Evolutionary conservation across 1,139 yeast genomes (phyloP).

Genomic region (Debaryomycetaceae sp.): DNA sequence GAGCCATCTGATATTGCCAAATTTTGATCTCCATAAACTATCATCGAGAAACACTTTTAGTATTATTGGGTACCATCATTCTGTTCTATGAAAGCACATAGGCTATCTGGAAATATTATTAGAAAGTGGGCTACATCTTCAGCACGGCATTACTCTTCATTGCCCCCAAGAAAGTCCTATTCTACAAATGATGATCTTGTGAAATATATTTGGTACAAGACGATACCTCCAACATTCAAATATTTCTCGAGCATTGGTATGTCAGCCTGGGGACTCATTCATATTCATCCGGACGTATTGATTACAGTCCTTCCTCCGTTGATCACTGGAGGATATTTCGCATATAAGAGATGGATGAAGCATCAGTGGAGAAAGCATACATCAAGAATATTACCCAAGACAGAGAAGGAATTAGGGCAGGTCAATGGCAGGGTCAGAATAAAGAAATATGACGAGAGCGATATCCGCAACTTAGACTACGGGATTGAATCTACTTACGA

Average conservation of each 20-base stretch:
- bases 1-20: too few relatives aligned
- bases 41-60: too few relatives aligned
- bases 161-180: conserved; percentile 34
- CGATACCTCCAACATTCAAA: conserved; percentile 26
- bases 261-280: conserved; percentile 28
- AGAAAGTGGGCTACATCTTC: too few relatives aligned
- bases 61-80: too few relatives aligned
- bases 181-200: conserved; percentile 22
- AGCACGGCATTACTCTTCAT: conserved; percentile 2
- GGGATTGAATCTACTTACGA: conserved; percentile 41
- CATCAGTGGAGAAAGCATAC: conserved; percentile 14
- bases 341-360: conserved; percentile 15
- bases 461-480: conserved; percentile 24
- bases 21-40: too few relatives aligned
- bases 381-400: conserved; percentile 8
- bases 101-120: too few relatives aligned
- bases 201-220: conserved; percentile 23
- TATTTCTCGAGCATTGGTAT: conserved; percentile 25
- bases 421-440: conserved; percentile 18
- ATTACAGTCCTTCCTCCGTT: conserved; percentile 39
- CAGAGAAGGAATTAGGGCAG: conserved; percentile 5
- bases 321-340: conserved; percentile 23
- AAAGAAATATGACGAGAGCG: conserved; percentile 32
- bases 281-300: conserved; percentile 33
- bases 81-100: too few relatives aligned